A percentile compares a stretch with the other conserved stretches of the same genome.
These are phyloP conservation scores for Penicillium crystallinum DNA, from an alignment of 495 filamentous ascomycete genomes.

Conservation along the genomic window DNA sequence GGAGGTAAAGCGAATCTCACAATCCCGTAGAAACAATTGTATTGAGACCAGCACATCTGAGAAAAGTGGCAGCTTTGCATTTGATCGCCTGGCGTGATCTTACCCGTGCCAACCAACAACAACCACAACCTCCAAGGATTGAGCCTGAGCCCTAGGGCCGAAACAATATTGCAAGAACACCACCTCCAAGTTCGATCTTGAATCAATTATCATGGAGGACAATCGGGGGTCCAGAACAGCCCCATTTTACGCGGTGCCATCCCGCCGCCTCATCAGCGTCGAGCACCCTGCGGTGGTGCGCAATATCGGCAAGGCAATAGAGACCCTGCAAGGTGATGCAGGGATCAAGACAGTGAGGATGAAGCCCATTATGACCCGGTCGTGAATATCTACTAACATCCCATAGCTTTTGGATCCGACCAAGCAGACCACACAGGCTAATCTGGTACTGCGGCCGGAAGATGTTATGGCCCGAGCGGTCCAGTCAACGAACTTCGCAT, in stretches of 20 bases:
- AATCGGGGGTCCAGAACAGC: constrained; percentile 31
- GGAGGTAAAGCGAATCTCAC: neutral
- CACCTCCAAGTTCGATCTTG: neutral
- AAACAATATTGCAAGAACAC: neutral
- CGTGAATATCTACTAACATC: constrained; percentile 6
- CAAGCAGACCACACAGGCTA: constrained; percentile 38
- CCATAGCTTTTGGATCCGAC: constrained; percentile 39
- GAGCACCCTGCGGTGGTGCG: constrained; percentile 85
- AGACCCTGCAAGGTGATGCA: constrained; percentile 65
- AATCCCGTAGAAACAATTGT: neutral
- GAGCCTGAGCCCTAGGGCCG: neutral
- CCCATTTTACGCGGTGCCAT: constrained; percentile 56
- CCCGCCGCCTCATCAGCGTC: constrained; percentile 62
- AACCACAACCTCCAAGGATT: neutral
- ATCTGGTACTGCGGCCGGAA: constrained; percentile 65
- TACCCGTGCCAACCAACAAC: neutral
- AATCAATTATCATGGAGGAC: constrained; percentile 15
- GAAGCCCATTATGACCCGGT: neutral
- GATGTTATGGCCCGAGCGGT: constrained; percentile 73
- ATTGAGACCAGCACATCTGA: neutral
- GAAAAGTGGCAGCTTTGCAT: neutral
- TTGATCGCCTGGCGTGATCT: neutral
- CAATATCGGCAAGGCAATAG: constrained; percentile 75
- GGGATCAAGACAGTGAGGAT: constrained; percentile 61
- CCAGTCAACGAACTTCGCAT: constrained; percentile 60